Conservation (phyloP, 1,284 basidiomycete species). For the Moesziomyces antarcticus region DNA sequence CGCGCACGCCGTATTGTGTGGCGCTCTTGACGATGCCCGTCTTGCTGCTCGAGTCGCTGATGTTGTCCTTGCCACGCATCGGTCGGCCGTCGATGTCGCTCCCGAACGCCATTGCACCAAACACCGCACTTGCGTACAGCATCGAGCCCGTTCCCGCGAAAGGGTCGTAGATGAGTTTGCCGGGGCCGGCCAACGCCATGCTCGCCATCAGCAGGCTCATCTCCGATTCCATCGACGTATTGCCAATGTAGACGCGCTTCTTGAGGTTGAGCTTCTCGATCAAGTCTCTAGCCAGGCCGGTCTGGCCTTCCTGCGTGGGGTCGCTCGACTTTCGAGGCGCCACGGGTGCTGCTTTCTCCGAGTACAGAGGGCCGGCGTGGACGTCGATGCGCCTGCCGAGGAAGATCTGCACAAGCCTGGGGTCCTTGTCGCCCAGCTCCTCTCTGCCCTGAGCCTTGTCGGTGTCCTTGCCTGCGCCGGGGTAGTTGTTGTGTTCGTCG, state of each 20-base stretch:
- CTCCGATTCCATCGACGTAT: constrained; percentile 97
- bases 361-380: constrained; percentile 21
- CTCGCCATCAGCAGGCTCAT: constrained; percentile 95
- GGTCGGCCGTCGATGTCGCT: constrained; percentile 98
- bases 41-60: constrained; percentile 44
- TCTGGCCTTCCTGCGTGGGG: constrained; percentile 46
- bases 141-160: constrained; percentile 97
- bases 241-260: constrained; percentile 86
- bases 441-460: constrained; percentile 31
- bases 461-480: constrained; percentile 28
- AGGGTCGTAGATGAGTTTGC: constrained; percentile 93
- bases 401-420: constrained; percentile 58
- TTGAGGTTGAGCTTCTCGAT: constrained; percentile 77
- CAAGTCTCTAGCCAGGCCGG: constrained; percentile 54
- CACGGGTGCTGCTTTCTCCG: constrained; percentile 12
- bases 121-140: constrained; percentile 79
- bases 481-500: constrained; percentile 38
- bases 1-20: constrained; percentile 81
- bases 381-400: constrained; percentile 47
- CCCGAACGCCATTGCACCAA: constrained; percentile 87
- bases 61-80: constrained; percentile 87
- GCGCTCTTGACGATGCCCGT: constrained; percentile 80
- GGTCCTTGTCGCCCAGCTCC: constrained; percentile 52
- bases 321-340: constrained; percentile 44
- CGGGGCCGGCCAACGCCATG: constrained; percentile 86